Evolutionary conservation across 208 protist genomes (phyloP).

Genomic region (Leishmania guyanensis): DNA sequence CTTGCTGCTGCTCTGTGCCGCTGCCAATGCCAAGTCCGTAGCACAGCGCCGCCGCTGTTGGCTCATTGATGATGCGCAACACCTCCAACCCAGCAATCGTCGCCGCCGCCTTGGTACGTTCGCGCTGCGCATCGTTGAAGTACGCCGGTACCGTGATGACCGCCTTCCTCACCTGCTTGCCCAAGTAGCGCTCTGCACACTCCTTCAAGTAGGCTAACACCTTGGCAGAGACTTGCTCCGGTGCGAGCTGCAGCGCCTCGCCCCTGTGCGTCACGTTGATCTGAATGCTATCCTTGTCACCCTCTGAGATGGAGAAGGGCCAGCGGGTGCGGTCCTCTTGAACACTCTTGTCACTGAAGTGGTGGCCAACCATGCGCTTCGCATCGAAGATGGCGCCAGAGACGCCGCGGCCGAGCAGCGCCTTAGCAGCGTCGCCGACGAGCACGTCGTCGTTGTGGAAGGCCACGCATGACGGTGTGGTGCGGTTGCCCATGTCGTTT

Average conservation of each 20-base stretch:
- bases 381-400: constrained; percentile 94
- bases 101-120: constrained; percentile 98
- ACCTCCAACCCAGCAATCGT: constrained; percentile 97
- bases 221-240: constrained; percentile 97
- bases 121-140: constrained; percentile 98
- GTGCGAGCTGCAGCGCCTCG: constrained; percentile 75
- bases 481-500: constrained; percentile 99
- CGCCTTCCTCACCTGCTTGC: constrained; percentile 92
- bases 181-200: constrained; percentile 93
- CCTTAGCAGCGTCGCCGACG: constrained; percentile 96
- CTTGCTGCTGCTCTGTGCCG: constrained; percentile 53
- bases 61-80: constrained; percentile 99
- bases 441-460: constrained; percentile 97
- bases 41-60: constrained; percentile 98
- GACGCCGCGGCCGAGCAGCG: constrained; percentile 91
- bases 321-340: constrained; percentile 94
- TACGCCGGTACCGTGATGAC: constrained; percentile 99
- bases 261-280: constrained; percentile 67
- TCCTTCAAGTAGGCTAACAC: constrained; percentile 98
- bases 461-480: constrained; percentile 99
- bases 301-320: constrained; percentile 92
- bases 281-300: constrained; percentile 54
- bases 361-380: constrained; percentile 96
- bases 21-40: constrained; percentile 96
- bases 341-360: constrained; percentile 85